Evolutionary conservation across 78 protist genomes (phyloP), one percentile per base, ranked within the genome.

Genomic region (Protostelium mycophagum): DNA sequence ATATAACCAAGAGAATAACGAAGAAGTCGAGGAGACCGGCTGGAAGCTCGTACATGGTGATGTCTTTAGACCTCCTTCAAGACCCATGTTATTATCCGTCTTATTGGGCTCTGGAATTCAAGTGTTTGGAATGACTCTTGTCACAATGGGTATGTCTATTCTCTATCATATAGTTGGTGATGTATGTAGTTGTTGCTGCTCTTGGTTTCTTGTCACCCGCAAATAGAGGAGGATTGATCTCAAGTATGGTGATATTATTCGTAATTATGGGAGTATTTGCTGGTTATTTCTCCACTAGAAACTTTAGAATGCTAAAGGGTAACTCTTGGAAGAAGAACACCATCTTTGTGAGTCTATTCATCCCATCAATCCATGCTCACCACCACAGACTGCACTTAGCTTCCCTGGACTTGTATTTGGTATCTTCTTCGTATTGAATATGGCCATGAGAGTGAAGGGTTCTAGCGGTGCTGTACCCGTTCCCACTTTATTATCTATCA

Each of bases 31-130:
- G 35, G 99, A 98, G 86, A 93, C 94, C 0, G 99, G 99, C 25
- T 99, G 99, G 99, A 99, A 99, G 96, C 95, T 98, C 31, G 98
- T 98, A 28, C 98, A 98, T 92, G 98, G 97, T 28, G 99, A 99
- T 83, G 99, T 99, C 1, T 97, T 99, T 91, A 92, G 99, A 34
- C 96, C 99, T 1, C 99, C 99, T 0, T 36, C 38, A 25, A 87
- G 86, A 36, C 92, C 95, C 83, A 36, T 86, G 90, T 88, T 98
- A 86, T 96, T 98, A 0, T 88, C 98, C 0, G 96, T 90, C 28
- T 85, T 90, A 86, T 90, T 94, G 36, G 99, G 99, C 63, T 86
- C 94, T 37, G 99, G 99, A 73, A 89, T 91, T 28, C 99, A 98
- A 85, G 39, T 98, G 10, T 86, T 95, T 25, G 93, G 91, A 51